Evolutionary conservation across 1,284 basidiomycete species (phyloP).

Genomic region (Singerocomus inundabilis): DNA sequence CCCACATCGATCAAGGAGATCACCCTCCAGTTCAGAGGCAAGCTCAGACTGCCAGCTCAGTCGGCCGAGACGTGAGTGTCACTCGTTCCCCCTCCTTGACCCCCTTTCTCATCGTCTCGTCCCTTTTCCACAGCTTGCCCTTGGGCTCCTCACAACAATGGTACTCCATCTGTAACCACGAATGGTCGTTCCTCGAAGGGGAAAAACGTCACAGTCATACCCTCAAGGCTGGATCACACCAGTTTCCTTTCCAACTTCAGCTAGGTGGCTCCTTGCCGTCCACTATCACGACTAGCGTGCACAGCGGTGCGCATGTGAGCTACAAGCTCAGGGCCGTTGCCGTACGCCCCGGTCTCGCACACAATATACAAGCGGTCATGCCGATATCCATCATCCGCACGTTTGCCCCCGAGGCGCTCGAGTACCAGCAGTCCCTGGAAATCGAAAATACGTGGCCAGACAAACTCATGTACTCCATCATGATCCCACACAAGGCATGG

Average conservation of each 20-base stretch:
- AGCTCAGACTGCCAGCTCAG: conserved; percentile 68
- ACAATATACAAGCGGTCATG: conserved; percentile 65
- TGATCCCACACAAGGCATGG: conserved; percentile 88
- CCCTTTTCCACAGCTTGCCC: conserved; percentile 37
- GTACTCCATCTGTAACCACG: conserved; percentile 75
- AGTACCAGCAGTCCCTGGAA: conserved; percentile 93
- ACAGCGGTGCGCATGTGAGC: conserved; percentile 64
- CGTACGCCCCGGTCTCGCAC: conserved; percentile 69
- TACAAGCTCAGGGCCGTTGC: conserved; percentile 89
- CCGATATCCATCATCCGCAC: conserved; percentile 72
- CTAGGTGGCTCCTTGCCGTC: conserved; percentile 84
- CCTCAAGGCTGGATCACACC: conserved; percentile 84
- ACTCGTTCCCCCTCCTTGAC: not conserved
- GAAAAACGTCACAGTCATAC: conserved; percentile 78
- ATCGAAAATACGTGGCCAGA: conserved; percentile 96
- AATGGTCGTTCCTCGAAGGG: conserved; percentile 87
- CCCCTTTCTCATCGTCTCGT: conserved; percentile 17
- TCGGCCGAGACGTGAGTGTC: conserved; percentile 64
- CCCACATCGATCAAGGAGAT: conserved; percentile 85
- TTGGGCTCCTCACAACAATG: conserved; percentile 50
- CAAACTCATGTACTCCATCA: conserved; percentile 89
- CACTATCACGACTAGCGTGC: conserved; percentile 56
- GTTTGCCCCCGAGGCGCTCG: conserved; percentile 79
- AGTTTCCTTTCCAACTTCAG: conserved; percentile 85
- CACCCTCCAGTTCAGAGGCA: conserved; percentile 79